A percentile compares a stretch with the other conserved stretches of the same genome.
phyloP scores from a whole-genome alignment of 2,329 filamentous ascomycete genomes.

The Monosporascus sp. region DNA sequence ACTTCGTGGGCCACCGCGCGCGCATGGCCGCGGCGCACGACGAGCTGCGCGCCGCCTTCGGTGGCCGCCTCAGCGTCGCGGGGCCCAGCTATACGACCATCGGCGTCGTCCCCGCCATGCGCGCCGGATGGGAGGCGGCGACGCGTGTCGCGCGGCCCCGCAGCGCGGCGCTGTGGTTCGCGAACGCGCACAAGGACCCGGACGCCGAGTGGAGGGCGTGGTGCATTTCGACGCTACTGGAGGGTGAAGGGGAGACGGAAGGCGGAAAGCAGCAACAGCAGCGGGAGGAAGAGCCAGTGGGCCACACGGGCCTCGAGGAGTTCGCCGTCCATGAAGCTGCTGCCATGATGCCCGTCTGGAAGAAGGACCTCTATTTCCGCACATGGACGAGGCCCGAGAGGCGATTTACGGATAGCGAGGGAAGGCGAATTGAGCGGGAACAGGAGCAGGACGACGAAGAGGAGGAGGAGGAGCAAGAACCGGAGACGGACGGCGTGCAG shows the following conservation, averaged over 20 bases:
- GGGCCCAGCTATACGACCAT: conserved; percentile 50
- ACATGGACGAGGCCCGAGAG: conserved; percentile 1
- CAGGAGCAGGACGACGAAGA: too few species aligned
- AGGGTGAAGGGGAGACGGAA: neutral
- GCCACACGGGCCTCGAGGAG: conserved; percentile 9
- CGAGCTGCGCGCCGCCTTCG: conserved; percentile 51
- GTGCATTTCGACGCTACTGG: neutral
- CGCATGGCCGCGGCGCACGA: conserved; percentile 54
- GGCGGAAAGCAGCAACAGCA: neutral
- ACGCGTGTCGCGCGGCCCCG: conserved; percentile 26
- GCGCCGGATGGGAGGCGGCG: conserved; percentile 43
- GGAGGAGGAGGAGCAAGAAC: too few species aligned
- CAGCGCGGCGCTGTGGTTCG: conserved; percentile 1
- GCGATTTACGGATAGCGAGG: neutral
- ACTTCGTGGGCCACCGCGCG: conserved; percentile 69
- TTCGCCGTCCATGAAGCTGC: conserved; percentile 1
- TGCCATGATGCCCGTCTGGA: neutral
- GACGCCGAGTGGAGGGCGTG: neutral
- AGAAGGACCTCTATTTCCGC: conserved; percentile 2
- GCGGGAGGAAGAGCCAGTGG: neutral
- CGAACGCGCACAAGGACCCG: neutral
- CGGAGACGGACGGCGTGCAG: too few species aligned
- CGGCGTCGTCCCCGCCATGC: conserved; percentile 47
- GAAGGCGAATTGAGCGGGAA: neutral
- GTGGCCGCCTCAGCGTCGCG: conserved; percentile 59